phyloP scores from a whole-genome alignment of 306 rosid genomes.

The Medicago ruthenica region DNA sequence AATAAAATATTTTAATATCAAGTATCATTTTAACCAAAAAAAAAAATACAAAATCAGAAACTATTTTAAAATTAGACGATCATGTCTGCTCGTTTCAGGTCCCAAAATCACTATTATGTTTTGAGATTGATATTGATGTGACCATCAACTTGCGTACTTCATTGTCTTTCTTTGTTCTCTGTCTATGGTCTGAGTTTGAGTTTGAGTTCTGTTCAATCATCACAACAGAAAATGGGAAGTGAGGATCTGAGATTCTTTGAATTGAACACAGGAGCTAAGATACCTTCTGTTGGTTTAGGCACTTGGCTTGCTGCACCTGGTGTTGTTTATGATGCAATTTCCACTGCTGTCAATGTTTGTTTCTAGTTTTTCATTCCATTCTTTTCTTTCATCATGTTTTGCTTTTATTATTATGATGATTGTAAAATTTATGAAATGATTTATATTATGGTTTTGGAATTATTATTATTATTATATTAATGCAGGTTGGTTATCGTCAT shows the following conservation, averaged over 20 bases:
- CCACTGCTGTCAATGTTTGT: slow-evolving; percentile 62
- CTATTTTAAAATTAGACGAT: too few species aligned
- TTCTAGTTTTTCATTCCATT: not conserved
- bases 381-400: not conserved
- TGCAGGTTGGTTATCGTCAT: slow-evolving; percentile 64
- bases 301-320: slow-evolving; percentile 77
- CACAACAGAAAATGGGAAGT: slow-evolving; percentile 42
- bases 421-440: too few species aligned
- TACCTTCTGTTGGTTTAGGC: slow-evolving; percentile 79
- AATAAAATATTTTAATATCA: too few species aligned
- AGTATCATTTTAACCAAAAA: too few species aligned
- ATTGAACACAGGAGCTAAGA: slow-evolving; percentile 78
- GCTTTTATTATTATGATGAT: not conserved
- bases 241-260: slow-evolving; percentile 54
- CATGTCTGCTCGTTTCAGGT: too few species aligned
- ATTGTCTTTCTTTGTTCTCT: too few species aligned
- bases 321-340: slow-evolving; percentile 56
- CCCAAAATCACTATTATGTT: too few species aligned
- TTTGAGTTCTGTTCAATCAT: not conserved
- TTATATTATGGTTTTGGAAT: not conserved
- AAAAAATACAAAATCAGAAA: too few species aligned
- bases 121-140: too few species aligned
- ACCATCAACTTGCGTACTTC: too few species aligned
- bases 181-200: not conserved
- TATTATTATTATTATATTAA: not conserved